These are phyloP conservation scores for Claviceps sorghi DNA, from an alignment of 2,329 filamentous ascomycete species.

Conservation along the genomic window DNA sequence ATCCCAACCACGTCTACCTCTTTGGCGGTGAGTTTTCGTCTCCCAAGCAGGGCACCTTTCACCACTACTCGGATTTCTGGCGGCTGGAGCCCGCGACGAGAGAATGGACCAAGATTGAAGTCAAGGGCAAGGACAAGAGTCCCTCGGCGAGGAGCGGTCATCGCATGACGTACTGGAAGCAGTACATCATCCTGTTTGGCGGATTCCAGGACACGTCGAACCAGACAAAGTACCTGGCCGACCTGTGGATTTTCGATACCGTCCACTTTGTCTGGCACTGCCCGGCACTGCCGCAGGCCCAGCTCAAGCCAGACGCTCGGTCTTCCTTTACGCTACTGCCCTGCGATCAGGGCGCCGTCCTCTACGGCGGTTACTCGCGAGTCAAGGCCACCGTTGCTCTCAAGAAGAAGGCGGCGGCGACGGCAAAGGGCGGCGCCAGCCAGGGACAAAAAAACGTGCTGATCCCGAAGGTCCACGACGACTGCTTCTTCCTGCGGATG, in stretches of 20 bases:
- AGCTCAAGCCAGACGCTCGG: conserved; percentile 76
- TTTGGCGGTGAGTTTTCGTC: conserved; percentile 96
- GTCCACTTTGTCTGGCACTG: conserved; percentile 72
- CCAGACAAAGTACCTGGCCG: conserved; percentile 82
- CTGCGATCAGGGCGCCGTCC: conserved; percentile 74
- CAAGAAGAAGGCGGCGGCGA: conserved; percentile 39
- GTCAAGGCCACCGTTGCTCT: conserved; percentile 58
- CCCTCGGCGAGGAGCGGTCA: conserved; percentile 83
- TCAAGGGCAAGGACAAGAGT: conserved; percentile 57
- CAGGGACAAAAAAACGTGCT: conserved; percentile 56
- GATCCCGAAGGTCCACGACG: conserved; percentile 81
- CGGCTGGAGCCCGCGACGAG: conserved; percentile 65
- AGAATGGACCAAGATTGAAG: conserved; percentile 86
- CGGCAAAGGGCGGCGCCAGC: conserved; percentile 38
- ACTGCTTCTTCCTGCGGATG: conserved; percentile 85
- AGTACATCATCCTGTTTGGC: conserved; percentile 90
- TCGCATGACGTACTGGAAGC: conserved; percentile 93
- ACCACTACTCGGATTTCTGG: conserved; percentile 99
- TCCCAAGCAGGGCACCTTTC: conserved; percentile 95
- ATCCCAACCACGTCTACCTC: conserved; percentile 71
- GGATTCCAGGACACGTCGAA: conserved; percentile 96
- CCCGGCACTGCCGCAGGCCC: conserved; percentile 59
- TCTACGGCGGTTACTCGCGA: conserved; percentile 88
- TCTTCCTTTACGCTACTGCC: conserved; percentile 88
- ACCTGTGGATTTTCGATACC: conserved; percentile 94